Evolutionary conservation across 768 basidiomycete genomes (phyloP), one percentile per base, ranked within the genome.

Genomic region (Mycena amicta): DNA sequence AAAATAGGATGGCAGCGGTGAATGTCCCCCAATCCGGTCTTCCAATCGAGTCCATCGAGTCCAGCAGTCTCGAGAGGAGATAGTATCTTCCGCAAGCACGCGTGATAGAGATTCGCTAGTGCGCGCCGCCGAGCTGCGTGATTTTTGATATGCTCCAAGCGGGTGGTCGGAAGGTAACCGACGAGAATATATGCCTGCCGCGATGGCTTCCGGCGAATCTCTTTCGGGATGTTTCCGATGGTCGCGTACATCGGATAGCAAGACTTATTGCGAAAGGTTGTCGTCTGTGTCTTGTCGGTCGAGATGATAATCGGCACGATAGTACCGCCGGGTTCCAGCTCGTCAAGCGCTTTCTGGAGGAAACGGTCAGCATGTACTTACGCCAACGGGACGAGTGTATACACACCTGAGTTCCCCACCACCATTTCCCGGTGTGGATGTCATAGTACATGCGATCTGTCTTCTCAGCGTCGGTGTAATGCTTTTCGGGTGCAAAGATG

Each of bases 361-460:
- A 28, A 16, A 41, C 25, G 23, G 29, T 28, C 41, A 28, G 22
- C 37, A 58, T 47, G n/a, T 11, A 53, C 28, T 37, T 20, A 37
- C 8, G 29, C n/a, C 27, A 39, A 33, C n/a, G n/a, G 20, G 22
- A 23, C n/a, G 25, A 37, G 45, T 25, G 25, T 55, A 18, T 16
- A 63, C 73, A 26, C 59, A 81, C 81, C 70, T 83, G 82, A 1
- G 71, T 75, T 11, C 49, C 47, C 80, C 81, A 83, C 82, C 81
- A 83, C 82, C 82, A 84, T 46, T 74, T 71, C 0, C 76, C 79
- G 0, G 79, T 82, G 40, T 80, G 70, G 73, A 82, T 75, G 45
- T 82, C 79, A 61, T 73, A 68, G 25, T 66, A 72, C 20, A 70
- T 16, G 0, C 57, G 62, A 16, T 62, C 27, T 15, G 60, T 61